Base-by-base conservation (phyloP, 1,139 yeast genomes). In the Sugiyamaella grinbergsii region DNA sequence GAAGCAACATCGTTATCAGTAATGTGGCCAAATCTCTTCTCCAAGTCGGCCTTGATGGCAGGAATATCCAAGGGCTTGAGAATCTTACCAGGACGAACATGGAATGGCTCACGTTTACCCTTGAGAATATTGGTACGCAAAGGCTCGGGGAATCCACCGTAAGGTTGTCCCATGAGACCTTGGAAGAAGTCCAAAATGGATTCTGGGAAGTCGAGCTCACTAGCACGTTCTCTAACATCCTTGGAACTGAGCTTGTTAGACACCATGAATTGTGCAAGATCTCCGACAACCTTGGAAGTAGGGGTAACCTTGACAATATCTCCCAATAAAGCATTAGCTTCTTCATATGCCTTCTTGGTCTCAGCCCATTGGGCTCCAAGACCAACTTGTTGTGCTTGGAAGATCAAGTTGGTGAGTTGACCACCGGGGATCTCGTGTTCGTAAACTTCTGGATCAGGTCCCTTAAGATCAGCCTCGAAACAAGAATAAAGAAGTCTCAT, bases 111-210 rank as follows among this genome's bases (percentile, higher is more conserved):
- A 74, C 99, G 85, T 82, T 90, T 91, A 63, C 87, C 87, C 68
- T 80, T 81, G 68, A 93, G 81, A 57, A 93, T 80, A 69, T 91
- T 87, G 42, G 96, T 77, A 75, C 98, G 84, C 71, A 93, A 78
- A 43, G 99, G 98, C 74, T 93, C 99, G 50, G 98, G 98, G 95
- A 94, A 93, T 5, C 99, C 99, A 61, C 98, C 98, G 68, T 88
- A 90, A 62, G 99, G 99, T 64, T 93, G 93, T 68, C 99, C 99
- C 90, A 94, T 93, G 67, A 93, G 79, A 63, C 99, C 99, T 76
- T 94, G 96, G 81, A 93, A 90, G 79, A 93, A 93, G 73, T 94
- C 98, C 68, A 93, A 79, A 29, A 93, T 96, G 15, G 98, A 91
- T 66, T 85, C 97, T 54, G 99, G 99, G 95, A 93, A 93, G 72